Evolutionary conservation across 805 yeast genomes (phyloP), one percentile per base, ranked within the genome.

Genomic region (Kazachstania africana): DNA sequence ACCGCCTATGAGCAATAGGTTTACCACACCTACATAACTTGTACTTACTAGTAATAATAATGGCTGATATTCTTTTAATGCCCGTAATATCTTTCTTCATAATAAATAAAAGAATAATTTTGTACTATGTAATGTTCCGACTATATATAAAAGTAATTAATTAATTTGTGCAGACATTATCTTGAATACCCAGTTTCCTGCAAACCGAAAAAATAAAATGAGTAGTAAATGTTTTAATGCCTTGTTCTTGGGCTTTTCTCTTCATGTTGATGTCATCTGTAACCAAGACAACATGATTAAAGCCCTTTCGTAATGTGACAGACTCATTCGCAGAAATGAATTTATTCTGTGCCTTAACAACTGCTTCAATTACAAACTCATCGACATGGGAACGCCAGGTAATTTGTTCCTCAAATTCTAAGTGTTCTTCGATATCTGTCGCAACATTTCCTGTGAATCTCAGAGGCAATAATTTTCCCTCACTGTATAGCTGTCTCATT

Each of bases 191-290:
- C 13, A 40, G 14, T 27, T 35, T 48, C 17, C 44, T 50, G 36
- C 55, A 51, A 12, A 49, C 31, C 12, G 59, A 48, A 28, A 56
- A 55, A 32, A 55, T 43, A 28, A 55, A 54, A 28, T 53, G 45
- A 3, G 59, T 55, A 24, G 53, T 51, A 27, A 54, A 50, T 10
- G 57, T 54, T 29, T 44, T 45, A 17, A 55, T 53, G 4, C 37
- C 40, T 27, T 46, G 53, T 22, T 47, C 45, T 19, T 43, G 39
- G 5, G 83, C 76, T 39, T 81, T 69, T 25, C 74, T 52, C 39
- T 80, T 61, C 81, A 80, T 74, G 39, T 75, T 78, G 34, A 75
- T 59, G 48, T 81, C 88, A 53, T 80, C 88, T 2, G 87, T 76
- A 23, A 80, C 70, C 30, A 80, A 55, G 17, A 77, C 65, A 39